Evolutionary conservation across 2,329 filamentous ascomycete species (phyloP).

Genomic region (Neodidymelliopsis sp.): DNA sequence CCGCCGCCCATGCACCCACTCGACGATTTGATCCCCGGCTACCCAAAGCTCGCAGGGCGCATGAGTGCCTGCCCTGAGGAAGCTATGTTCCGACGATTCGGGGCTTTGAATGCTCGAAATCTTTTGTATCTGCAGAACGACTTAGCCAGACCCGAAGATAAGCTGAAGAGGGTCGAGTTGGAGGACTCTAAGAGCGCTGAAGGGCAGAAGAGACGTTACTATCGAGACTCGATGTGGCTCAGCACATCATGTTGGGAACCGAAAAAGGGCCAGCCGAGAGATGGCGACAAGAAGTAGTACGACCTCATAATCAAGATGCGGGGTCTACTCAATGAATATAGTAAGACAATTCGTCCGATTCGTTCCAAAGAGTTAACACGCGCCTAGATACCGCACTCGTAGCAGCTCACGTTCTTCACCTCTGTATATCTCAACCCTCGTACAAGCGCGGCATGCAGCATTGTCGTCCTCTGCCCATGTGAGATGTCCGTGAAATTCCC

Average conservation of each 20-base stretch:
- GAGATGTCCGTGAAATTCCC: too few relatives aligned
- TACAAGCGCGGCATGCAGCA: too few relatives aligned
- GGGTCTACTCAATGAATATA: conserved; percentile 22
- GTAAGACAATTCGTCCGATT: too few relatives aligned
- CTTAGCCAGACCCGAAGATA: conserved; percentile 1
- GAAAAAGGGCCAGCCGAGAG: neutral
- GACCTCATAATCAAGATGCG: conserved; percentile 19
- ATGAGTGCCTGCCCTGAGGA: conserved; percentile 21
- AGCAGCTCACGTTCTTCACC: too few relatives aligned
- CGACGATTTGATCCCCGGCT: conserved; percentile 10
- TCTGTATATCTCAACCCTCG: too few relatives aligned
- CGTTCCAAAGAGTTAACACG: too few relatives aligned
- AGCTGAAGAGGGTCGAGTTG: neutral
- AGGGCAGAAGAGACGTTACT: neutral
- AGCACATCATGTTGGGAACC: neutral
- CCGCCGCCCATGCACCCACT: neutral
- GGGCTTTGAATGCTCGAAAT: conserved; percentile 21
- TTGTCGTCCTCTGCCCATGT: too few relatives aligned
- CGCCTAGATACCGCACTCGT: too few relatives aligned
- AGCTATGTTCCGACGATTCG: conserved; percentile 23
- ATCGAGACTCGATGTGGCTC: neutral
- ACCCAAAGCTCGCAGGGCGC: conserved; percentile 18
- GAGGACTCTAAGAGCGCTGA: neutral
- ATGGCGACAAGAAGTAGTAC: conserved; percentile 9
- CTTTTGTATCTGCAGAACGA: conserved; percentile 25